Evolutionary conservation across 164 flowering plant genomes (phyloP).

Genomic region (Annona squamosa): DNA sequence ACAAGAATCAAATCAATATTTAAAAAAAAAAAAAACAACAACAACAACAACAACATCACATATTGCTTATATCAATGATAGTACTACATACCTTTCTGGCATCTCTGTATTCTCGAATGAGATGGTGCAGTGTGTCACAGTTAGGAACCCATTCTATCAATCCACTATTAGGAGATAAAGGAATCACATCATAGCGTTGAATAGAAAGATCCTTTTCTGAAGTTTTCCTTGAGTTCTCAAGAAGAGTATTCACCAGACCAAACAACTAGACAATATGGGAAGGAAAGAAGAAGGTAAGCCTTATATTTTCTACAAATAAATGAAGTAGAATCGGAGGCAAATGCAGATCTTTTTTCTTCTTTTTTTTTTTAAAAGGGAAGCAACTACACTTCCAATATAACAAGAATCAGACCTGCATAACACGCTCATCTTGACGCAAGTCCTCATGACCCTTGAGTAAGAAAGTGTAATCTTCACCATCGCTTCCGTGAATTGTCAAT

Average conservation of each 20-base stretch:
- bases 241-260: constrained; percentile 91
- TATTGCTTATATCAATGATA: background rate
- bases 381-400: background rate
- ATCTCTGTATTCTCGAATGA: constrained; percentile 92
- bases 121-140: constrained; percentile 92
- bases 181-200: constrained; percentile 84
- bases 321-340: background rate
- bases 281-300: constrained; percentile 1
- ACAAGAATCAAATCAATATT: constrained; percentile 2
- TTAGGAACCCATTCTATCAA: constrained; percentile 95
- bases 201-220: constrained; percentile 89
- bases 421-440: constrained; percentile 98
- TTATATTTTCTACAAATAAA: background rate
- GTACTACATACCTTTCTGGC: constrained; percentile 71
- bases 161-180: constrained; percentile 96
- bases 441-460: constrained; percentile 98
- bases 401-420: constrained; percentile 73
- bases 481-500: constrained; percentile 91
- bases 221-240: constrained; percentile 85
- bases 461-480: constrained; percentile 93
- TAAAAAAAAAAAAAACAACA: background rate
- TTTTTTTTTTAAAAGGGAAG: background rate
- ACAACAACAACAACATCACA: background rate
- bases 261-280: constrained; percentile 51
- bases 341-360: background rate